Conservation (phyloP, 352 stramenopile species). For the Pythium vanterpoolii region DNA sequence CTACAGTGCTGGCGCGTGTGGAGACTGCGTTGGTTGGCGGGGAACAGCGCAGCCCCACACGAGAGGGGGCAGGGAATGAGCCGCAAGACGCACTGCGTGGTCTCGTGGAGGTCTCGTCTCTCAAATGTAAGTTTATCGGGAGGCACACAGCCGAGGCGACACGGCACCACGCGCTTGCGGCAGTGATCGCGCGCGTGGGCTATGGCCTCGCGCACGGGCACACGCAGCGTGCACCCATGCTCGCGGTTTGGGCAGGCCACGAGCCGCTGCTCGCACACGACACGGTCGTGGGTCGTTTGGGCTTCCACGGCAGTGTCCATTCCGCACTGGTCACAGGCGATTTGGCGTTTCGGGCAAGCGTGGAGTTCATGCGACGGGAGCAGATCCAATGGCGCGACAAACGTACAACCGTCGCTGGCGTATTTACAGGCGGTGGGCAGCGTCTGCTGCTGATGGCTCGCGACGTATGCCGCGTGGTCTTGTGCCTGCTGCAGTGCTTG, state of each 20-base stretch:
- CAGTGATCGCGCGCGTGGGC: constrained; percentile 52
- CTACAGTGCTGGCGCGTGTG: constrained; percentile 44
- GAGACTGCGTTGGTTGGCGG: constrained; percentile 32
- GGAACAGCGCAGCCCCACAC: constrained; percentile 38
- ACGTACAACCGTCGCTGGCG: constrained; percentile 38
- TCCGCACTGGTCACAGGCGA: constrained; percentile 55
- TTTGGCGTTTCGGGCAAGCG: constrained; percentile 44
- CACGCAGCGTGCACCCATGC: constrained; percentile 39
- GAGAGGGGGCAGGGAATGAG: constrained; percentile 35
- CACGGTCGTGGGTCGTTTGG: constrained; percentile 29
- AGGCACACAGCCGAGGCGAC: constrained; percentile 45
- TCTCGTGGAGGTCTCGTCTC: constrained; percentile 48
- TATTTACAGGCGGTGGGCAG: constrained; percentile 33
- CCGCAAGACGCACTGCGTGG: constrained; percentile 38
- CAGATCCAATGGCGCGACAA: constrained; percentile 47
- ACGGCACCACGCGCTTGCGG: constrained; percentile 46
- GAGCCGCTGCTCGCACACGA: constrained; percentile 31
- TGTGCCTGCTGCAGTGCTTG: constrained; percentile 34
- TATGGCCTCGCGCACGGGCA: constrained; percentile 34
- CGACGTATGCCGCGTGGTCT: constrained; percentile 52
- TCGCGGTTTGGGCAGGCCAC: constrained; percentile 55
- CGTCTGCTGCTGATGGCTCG: constrained; percentile 43
- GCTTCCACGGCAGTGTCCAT: constrained; percentile 34
- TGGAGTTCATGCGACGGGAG: constrained; percentile 56
- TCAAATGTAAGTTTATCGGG: constrained; percentile 35